Percentiles rank a stretch among this genome's conserved stretches.
phyloP scores from a whole-genome alignment of 2,329 filamentous ascomycete genomes.

The Aspergillus vadensis region DNA sequence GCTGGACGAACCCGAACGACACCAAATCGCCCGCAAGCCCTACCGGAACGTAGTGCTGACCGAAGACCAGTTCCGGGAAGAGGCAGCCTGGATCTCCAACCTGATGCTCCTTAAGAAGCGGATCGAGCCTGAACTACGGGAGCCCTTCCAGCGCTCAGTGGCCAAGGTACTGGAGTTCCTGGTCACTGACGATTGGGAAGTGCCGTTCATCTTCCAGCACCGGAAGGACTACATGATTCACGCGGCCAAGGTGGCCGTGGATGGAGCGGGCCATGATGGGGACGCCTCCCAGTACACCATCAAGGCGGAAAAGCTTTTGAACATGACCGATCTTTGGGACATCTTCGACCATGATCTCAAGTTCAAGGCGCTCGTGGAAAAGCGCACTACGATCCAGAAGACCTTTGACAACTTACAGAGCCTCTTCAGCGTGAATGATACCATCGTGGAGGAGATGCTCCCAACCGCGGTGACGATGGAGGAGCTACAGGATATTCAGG shows the following conservation, averaged over 20 bases:
- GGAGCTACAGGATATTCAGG: constrained; percentile 93
- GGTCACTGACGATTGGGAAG: constrained; percentile 89
- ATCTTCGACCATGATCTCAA: constrained; percentile 94
- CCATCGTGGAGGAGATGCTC: constrained; percentile 80
- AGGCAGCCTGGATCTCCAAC: constrained; percentile 87
- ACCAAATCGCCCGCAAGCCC: constrained; percentile 85
- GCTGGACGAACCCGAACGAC: constrained; percentile 88
- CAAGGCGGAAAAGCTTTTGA: constrained; percentile 81
- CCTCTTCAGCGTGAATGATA: constrained; percentile 68
- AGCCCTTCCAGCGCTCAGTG: constrained; percentile 83
- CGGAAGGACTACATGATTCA: constrained; percentile 97
- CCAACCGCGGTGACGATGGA: constrained; percentile 81
- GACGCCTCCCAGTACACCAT: constrained; percentile 73
- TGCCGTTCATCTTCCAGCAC: constrained; percentile 97
- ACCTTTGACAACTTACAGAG: constrained; percentile 73
- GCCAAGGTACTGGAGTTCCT: constrained; percentile 94
- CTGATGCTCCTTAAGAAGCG: constrained; percentile 87
- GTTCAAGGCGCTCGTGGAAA: constrained; percentile 89
- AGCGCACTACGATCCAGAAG: constrained; percentile 80
- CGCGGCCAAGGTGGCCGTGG: constrained; percentile 69
- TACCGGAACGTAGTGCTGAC: constrained; percentile 81
- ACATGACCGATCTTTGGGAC: constrained; percentile 91
- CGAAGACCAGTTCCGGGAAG: constrained; percentile 84
- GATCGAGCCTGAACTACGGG: constrained; percentile 69
- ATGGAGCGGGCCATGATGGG: constrained; percentile 64